Base-by-base conservation (phyloP, 2,329 filamentous ascomycete species). In the Trichoderma sp. region DNA sequence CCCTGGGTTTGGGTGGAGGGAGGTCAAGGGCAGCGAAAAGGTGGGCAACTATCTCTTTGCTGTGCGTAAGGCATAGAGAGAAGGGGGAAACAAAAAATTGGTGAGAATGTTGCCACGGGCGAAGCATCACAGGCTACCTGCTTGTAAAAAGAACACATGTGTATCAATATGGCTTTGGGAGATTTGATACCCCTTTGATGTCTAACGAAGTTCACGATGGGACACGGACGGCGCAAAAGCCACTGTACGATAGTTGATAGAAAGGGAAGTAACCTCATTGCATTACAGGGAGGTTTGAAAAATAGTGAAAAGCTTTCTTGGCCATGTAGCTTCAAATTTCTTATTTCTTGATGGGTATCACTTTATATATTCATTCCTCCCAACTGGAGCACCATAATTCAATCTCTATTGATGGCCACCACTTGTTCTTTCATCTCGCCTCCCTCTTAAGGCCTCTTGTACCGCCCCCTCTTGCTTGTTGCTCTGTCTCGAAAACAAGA, bases 11-110 rank as follows among this genome's bases (percentile, higher is more conserved):
- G 97, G 97, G 3, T 98, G 97, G 97, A 95, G 89, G 85, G 91
- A 94, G 83, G 92, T 98, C 5, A 83, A 85, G 29, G 94, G 94
- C 3, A 93, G 95, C 80, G 96, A 98, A 86, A 91, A 91, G 81
- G 91, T 94, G 81, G 96, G 96, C 11, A 99, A 99, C 84, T 99
- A 98, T 85, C 98, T 99, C 84, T 97, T 98, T 83, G 97, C 91
- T 9, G 92, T 98, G 60, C 90, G 92, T 85, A 85, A 85, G 79
- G 81, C 80, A 18, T 68, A 41, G 27, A 18, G 9, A 7, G n/a
- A 16, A 7, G 9, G 9, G 12, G 29, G 11, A 2, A 21, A 21
- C 18, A 31, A 11, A 27, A 31, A n/a, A 16, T 8, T 45, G 27
- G 35, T 21, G 59, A 24, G 35, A 21, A 6, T 16, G 16, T 33